Conservation (phyloP, 2,329 filamentous ascomycete genomes). For the Incumbomyces lentus region DNA sequence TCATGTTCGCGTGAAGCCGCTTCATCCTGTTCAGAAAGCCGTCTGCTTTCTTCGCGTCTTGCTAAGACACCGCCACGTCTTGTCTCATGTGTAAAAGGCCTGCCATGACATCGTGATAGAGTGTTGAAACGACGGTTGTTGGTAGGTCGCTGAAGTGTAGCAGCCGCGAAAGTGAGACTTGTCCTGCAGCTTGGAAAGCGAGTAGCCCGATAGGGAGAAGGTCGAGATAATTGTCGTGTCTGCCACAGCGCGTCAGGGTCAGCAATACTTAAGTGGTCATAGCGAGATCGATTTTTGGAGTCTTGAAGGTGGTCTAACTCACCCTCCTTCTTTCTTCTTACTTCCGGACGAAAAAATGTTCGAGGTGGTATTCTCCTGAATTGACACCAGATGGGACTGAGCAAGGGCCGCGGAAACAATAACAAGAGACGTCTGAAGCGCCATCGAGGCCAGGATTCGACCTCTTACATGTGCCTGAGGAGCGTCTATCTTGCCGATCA, state of each 20-base stretch:
- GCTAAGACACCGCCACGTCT: neutral
- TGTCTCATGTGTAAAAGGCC: slow-evolving; percentile 16
- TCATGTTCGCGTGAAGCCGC: too few species aligned
- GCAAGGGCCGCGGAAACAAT: neutral
- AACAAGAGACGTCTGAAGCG: neutral
- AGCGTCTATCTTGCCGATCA: neutral
- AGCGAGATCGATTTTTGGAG: neutral
- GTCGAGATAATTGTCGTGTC: slow-evolving; percentile 7
- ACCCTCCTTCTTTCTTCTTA: neutral
- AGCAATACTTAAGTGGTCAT: neutral
- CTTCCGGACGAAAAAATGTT: neutral
- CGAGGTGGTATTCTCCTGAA: neutral
- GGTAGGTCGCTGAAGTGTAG: slow-evolving; percentile 34
- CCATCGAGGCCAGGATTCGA: neutral
- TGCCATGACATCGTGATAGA: slow-evolving; percentile 34
- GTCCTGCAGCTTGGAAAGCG: slow-evolving; percentile 29
- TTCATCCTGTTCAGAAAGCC: neutral
- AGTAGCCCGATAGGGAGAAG: slow-evolving; percentile 29
- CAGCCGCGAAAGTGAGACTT: slow-evolving; percentile 31
- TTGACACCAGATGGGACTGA: neutral
- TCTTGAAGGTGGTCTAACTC: neutral
- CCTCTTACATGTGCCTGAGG: neutral
- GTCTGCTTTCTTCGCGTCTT: neutral
- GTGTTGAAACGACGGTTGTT: slow-evolving; percentile 33
- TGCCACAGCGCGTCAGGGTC: neutral